A percentile compares a stretch with the other conserved stretches of the same genome.
These are phyloP conservation scores for Colletotrichum sp. DNA, from an alignment of 2,329 filamentous ascomycete species.

Conservation along the genomic window DNA sequence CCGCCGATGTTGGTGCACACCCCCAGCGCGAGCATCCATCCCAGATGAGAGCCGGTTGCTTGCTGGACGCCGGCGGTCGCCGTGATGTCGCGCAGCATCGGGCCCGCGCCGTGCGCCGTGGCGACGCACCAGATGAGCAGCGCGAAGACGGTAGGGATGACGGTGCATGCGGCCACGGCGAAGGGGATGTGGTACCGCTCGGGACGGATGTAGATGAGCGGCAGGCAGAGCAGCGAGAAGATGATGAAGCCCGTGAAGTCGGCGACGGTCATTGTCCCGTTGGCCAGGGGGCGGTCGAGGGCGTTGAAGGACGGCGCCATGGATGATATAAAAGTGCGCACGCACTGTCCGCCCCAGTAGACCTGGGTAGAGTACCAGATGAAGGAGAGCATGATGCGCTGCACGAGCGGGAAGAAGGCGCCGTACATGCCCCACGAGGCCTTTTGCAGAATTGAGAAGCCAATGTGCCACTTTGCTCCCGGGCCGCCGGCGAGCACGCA, in stretches of 20 bases:
- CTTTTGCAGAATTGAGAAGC: slow-evolving; percentile 30
- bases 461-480: slow-evolving; percentile 31
- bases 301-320: slow-evolving; percentile 24
- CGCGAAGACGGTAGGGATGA: slow-evolving; percentile 32
- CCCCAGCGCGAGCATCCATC: slow-evolving; percentile 30
- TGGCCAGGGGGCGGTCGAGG: slow-evolving; percentile 18
- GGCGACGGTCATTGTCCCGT: slow-evolving; percentile 22
- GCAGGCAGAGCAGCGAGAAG: slow-evolving; percentile 27
- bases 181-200: slow-evolving; percentile 29
- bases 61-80: slow-evolving; percentile 23
- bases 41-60: slow-evolving; percentile 21
- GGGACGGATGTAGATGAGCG: slow-evolving; percentile 29
- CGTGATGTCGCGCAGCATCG: slow-evolving; percentile 26
- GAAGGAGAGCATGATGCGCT: slow-evolving; percentile 27
- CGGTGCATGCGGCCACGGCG: slow-evolving; percentile 25
- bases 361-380: slow-evolving; percentile 30
- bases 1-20: slow-evolving; percentile 32
- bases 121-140: slow-evolving; percentile 32
- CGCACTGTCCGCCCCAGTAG: slow-evolving; percentile 30
- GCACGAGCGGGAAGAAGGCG: slow-evolving; percentile 28
- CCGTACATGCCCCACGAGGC: slow-evolving; percentile 30
- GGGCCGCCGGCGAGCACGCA: slow-evolving; percentile 29
- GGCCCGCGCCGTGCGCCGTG: slow-evolving; percentile 27
- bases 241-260: slow-evolving; percentile 28
- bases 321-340: slow-evolving; percentile 24